Percentiles rank a stretch among this genome's conserved stretches.
Conservation (phyloP, 257 asterid species). For the Linaria vulgaris region DNA sequence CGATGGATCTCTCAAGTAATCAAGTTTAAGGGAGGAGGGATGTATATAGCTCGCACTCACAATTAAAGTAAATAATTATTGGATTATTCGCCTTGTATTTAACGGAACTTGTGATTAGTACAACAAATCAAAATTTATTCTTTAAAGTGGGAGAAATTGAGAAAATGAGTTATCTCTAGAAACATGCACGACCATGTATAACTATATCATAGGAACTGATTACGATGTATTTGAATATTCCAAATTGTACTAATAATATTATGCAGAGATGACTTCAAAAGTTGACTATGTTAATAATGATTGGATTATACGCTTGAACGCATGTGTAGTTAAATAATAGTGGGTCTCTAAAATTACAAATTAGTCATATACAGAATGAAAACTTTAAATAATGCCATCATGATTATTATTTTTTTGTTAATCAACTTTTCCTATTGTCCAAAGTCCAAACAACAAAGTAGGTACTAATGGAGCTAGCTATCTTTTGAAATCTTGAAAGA, state of each 20-base stretch:
- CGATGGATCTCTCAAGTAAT: too few relatives aligned
- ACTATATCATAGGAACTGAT: too few relatives aligned
- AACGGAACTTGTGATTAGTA: too few relatives aligned
- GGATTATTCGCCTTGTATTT: too few relatives aligned
- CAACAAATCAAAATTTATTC: background rate
- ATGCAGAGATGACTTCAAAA: background rate
- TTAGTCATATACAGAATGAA: background rate
- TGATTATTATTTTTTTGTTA: background rate
- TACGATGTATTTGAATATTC: background rate
- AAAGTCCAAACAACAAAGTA: conserved; percentile 15
- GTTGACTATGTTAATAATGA: background rate
- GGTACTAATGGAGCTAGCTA: background rate
- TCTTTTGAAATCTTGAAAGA: conserved; percentile 5
- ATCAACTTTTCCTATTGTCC: conserved; percentile 11
- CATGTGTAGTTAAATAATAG: background rate
- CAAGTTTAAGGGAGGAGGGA: too few relatives aligned
- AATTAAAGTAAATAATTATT: too few relatives aligned
- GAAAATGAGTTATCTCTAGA: background rate
- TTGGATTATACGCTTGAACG: background rate
- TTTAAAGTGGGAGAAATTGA: background rate
- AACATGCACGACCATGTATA: background rate
- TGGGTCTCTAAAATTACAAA: background rate
- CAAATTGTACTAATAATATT: background rate
- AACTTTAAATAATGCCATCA: background rate
- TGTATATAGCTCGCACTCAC: too few relatives aligned